Base-by-base conservation (phyloP, 352 stramenopile genomes). In the Phytophthora boehmeriae region DNA sequence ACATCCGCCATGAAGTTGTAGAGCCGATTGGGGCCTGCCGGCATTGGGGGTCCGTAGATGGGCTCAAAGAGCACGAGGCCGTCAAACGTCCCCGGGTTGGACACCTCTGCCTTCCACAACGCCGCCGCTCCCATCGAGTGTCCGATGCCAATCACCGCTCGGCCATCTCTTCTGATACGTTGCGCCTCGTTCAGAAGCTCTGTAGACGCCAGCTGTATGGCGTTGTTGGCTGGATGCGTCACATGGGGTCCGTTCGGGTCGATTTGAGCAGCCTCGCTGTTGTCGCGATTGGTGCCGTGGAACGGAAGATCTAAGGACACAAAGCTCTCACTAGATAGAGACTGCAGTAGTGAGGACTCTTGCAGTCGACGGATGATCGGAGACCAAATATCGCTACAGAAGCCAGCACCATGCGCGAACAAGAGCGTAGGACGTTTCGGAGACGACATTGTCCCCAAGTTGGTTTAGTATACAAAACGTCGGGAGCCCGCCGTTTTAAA, bases 41-140 rank as follows among this genome's bases (percentile, higher is more conserved):
- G 27, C 11, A 55, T 42, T 11, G 51, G 61, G 0, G 59, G 61
- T 2, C 62, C 62, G 55, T 81, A 77, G 13, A 74, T 72, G 22
- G 77, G 75, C 47, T 87, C 77, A 44, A 87, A 87, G 20, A 84
- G 48, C 23, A 83, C 54, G 1, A 86, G 58, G 0, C 60, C 68
- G 23, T 79, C 62, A 34, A 86, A 86, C 28, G 71, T 81, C 8
- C 73, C 76, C 0, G 76, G 71, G 25, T 51, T 66, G 9, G 13
- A 50, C 22, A 64, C 45, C 47, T 83, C 74, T 13, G 54, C 43
- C 8, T 45, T 50, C 73, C 68, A 83, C 17, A 82, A 48, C 4
- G 64, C 59, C 6, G 64, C 59, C 0, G 67, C 73, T 4, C 73
- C 76, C 62, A 86, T 71, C 1, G 76, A 86, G 16, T 86, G 76